Conservation (phyloP, 2,329 filamentous ascomycete species). For the Ophiocordyceps camponoti-leonardi region DNA sequence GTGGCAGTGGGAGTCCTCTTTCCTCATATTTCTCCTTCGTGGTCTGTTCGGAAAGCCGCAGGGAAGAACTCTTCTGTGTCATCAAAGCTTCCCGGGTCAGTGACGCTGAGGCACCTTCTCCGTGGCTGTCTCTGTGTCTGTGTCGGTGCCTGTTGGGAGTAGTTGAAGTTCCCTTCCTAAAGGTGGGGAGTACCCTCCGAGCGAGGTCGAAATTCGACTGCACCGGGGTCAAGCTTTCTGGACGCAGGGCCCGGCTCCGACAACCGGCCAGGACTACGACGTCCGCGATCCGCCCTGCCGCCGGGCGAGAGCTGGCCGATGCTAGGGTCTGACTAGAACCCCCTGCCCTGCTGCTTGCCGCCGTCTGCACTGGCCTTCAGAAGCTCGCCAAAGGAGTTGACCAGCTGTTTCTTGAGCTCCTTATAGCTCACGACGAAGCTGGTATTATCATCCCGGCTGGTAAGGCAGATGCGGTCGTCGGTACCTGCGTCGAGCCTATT, state of each 20-base stretch:
- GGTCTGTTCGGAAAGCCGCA: too few relatives aligned
- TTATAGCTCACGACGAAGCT: constrained; percentile 80
- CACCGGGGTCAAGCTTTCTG: constrained; percentile 41
- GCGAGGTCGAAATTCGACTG: neutral
- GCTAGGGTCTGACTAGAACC: constrained; percentile 12
- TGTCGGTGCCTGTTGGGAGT: too few relatives aligned
- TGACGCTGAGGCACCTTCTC: too few relatives aligned
- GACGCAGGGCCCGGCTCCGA: neutral
- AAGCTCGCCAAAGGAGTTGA: constrained; percentile 40
- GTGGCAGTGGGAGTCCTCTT: too few relatives aligned
- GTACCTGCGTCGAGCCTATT: constrained; percentile 86
- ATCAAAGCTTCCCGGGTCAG: too few relatives aligned
- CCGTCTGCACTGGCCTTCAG: constrained; percentile 24
- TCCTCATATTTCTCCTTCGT: too few relatives aligned
- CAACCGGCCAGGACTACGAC: neutral
- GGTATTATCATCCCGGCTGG: constrained; percentile 80
- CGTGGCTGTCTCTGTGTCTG: too few relatives aligned
- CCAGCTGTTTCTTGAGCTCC: constrained; percentile 57
- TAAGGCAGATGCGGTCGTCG: constrained; percentile 71
- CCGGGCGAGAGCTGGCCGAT: neutral
- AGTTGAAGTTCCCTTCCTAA: too few relatives aligned
- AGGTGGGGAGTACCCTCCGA: too few relatives aligned
- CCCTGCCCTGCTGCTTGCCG: constrained; percentile 12
- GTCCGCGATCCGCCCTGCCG: neutral
- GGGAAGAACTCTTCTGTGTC: too few relatives aligned